Base-by-base conservation (phyloP, 331 rosid species). In the Malus hybrid region DNA sequence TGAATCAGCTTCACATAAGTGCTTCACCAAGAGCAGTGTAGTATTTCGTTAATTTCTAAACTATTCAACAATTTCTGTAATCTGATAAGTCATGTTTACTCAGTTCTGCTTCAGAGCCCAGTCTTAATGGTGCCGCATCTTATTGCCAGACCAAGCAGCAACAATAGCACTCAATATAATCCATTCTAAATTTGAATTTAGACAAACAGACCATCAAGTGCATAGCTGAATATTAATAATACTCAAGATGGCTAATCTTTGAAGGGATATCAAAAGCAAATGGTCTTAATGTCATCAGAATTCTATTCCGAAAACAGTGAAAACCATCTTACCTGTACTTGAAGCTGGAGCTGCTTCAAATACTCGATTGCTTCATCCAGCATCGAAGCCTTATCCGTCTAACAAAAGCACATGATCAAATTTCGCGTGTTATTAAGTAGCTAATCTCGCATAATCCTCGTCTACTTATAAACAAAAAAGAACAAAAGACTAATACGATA, bases 371-470 rank as follows among this genome's bases (percentile, higher is more conserved):
- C 98, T 70, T 93, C 98, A 39, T 91, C 97, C 61, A 93, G 88
- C 98, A 94, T 94, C 24, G 98, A 94, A 78, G 97, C 97, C 88
- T 94, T 94, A 69, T 94, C 98, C 75, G 96, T 91, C 98, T 93
- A 76, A 73, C 57, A 77, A 62, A 72, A 39, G 13, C 46, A 39
- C 46, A 39, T 9, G 46, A 39, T 39, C 46, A 39, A 39, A 39
- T 39, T 1, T 39, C 46, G 13, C 0, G 12, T 39, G 46, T 39
- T 39, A 39, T 10, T 39, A 39, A 39, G 46, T 2, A 39, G 13
- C 46, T 10, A 10, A 39, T 39, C 46, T 39, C 13, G 13, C 46
- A 9, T 39, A 39, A 39, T 39, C 46, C 46, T 39, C 4, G 12
- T 39, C 4, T 39, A 1, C 46, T 39, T 10, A 39, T 9, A 39